These are phyloP conservation scores for Umbelopsis sp. DNA, from an alignment of 192 early-diverging fungal genomes.

Conservation along the genomic window DNA sequence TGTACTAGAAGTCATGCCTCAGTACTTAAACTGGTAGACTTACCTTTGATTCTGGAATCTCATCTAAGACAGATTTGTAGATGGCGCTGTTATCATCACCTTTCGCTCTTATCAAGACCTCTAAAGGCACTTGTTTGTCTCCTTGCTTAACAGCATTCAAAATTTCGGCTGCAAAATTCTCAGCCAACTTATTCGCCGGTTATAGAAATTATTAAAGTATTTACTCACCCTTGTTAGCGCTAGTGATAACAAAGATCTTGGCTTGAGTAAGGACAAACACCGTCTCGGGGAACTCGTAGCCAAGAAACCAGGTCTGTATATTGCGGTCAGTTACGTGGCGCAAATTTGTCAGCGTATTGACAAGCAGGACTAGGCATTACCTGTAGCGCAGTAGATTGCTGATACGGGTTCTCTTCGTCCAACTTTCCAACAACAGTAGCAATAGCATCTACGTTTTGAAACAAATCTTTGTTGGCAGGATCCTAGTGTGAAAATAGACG, in stretches of 20 bases:
- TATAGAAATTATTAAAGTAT: background rate
- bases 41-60: slow-evolving; percentile 46
- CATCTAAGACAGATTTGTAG: slow-evolving; percentile 60
- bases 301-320: slow-evolving; percentile 86
- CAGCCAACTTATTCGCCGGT: background rate
- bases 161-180: slow-evolving; percentile 44
- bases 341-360: background rate
- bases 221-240: slow-evolving; percentile 74
- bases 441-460: slow-evolving; percentile 61
- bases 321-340: background rate
- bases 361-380: slow-evolving; percentile 39
- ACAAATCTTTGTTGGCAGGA: slow-evolving; percentile 45
- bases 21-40: slow-evolving; percentile 1
- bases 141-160: slow-evolving; percentile 68
- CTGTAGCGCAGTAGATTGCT: slow-evolving; percentile 71
- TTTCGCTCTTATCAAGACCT: slow-evolving; percentile 78
- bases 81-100: slow-evolving; percentile 73
- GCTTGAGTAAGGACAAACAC: slow-evolving; percentile 75
- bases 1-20: background rate
- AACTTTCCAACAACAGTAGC: slow-evolving; percentile 65
- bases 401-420: slow-evolving; percentile 74
- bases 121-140: slow-evolving; percentile 65
- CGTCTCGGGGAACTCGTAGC: slow-evolving; percentile 90
- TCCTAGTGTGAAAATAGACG: slow-evolving; percentile 7
- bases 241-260: slow-evolving; percentile 79